Evolutionary conservation across 2,329 filamentous ascomycete species (phyloP).

Genomic region (Paecilomyces niveus): DNA sequence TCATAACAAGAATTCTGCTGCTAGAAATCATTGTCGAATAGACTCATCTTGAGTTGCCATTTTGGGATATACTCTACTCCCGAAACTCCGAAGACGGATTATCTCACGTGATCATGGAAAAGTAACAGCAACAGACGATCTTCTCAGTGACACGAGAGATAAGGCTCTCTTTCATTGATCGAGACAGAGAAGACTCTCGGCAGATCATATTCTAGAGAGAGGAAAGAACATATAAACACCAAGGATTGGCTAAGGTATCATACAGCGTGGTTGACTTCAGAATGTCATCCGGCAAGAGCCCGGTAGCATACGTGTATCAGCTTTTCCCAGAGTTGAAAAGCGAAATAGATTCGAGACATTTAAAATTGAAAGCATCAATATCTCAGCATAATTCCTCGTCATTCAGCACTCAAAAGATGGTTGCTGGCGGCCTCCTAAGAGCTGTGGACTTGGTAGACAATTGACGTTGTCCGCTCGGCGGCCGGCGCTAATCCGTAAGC

Average conservation of each 20-base stretch:
- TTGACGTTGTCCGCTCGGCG: constrained; percentile 12
- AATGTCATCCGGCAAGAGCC: neutral
- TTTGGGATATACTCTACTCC: neutral
- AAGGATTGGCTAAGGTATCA: neutral
- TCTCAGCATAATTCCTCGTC: neutral
- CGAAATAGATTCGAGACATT: neutral
- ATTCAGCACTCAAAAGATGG: neutral
- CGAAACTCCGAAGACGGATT: neutral
- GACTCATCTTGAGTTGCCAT: neutral
- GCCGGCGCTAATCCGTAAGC: constrained; percentile 21
- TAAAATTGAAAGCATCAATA: neutral
- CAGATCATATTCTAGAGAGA: neutral
- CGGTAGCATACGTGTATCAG: neutral
- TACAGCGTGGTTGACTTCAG: too few relatives aligned
- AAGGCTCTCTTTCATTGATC: too few relatives aligned
- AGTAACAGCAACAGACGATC: too few relatives aligned
- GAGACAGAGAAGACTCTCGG: neutral
- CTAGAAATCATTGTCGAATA: neutral
- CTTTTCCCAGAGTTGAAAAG: neutral
- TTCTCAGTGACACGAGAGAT: too few relatives aligned
- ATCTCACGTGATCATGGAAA: neutral
- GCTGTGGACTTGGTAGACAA: constrained; percentile 7
- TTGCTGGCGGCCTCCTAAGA: neutral
- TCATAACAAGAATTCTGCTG: neutral
- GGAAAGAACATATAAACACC: neutral